These are phyloP conservation scores for Kockovaella imperatae DNA, from an alignment of 768 basidiomycete genomes.

Conservation along the genomic window DNA sequence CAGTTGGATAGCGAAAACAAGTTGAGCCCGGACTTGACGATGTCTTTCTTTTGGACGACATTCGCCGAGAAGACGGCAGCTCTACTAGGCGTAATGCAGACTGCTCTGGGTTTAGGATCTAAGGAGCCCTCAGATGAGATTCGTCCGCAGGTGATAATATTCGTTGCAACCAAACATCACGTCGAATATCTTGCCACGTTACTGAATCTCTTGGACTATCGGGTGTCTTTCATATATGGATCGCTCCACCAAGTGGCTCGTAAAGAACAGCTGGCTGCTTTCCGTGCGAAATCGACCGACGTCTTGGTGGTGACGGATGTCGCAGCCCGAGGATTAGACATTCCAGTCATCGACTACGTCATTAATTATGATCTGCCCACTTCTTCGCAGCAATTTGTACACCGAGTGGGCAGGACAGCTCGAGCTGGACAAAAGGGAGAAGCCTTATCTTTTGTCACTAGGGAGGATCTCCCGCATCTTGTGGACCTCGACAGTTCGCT, in stretches of 20 bases:
- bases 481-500: constrained; percentile 90
- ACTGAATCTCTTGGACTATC: constrained; percentile 70
- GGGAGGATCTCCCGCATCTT: constrained; percentile 77
- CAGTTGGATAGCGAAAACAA: constrained; percentile 95
- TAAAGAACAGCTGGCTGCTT: constrained; percentile 79
- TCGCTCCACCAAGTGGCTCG: constrained; percentile 88
- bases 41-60: constrained; percentile 91
- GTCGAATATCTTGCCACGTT: constrained; percentile 85
- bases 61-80: constrained; percentile 91
- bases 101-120: constrained; percentile 50
- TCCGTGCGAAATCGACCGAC: constrained; percentile 68
- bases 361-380: constrained; percentile 98
- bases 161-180: constrained; percentile 95
- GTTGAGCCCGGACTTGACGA: constrained; percentile 83
- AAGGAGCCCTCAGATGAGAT: constrained; percentile 15
- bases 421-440: constrained; percentile 89
- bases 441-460: constrained; percentile 91
- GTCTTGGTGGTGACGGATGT: constrained; percentile 96
- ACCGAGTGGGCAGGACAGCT: constrained; percentile 93
- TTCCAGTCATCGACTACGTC: constrained; percentile 91
- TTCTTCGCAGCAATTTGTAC: constrained; percentile 85
- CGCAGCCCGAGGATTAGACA: constrained; percentile 95
- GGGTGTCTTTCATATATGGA: constrained; percentile 90
- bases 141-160: constrained; percentile 71
- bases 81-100: constrained; percentile 66